Percentiles rank a stretch among this genome's conserved stretches.
Conservation (phyloP, 2,329 filamentous ascomycete species). For the Penicillium sp. region DNA sequence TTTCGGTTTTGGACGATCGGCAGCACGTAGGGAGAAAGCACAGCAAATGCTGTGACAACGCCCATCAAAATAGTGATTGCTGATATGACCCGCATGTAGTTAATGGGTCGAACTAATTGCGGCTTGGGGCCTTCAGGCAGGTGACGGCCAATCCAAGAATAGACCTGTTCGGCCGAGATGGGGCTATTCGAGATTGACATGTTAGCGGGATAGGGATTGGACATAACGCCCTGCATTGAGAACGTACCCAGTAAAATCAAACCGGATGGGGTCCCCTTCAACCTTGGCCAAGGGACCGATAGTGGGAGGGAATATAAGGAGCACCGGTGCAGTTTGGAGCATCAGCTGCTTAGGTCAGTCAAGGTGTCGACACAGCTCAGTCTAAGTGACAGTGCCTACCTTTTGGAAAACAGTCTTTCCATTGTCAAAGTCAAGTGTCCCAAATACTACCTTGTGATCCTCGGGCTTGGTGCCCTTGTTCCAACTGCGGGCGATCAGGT, state of each 20-base stretch:
- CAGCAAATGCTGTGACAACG: constrained; percentile 62
- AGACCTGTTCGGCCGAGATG: constrained; percentile 71
- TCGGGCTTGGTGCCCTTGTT: constrained; percentile 68
- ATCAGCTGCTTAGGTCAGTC: constrained; percentile 60
- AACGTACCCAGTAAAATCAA: constrained; percentile 79
- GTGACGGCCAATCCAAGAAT: constrained; percentile 73
- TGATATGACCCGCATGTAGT: constrained; percentile 73
- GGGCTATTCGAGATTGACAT: constrained; percentile 50
- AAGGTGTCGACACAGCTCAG: background rate
- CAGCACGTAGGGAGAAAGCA: constrained; percentile 72
- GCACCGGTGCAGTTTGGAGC: constrained; percentile 88
- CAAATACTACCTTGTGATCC: constrained; percentile 63
- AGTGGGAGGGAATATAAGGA: constrained; percentile 84
- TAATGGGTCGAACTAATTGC: constrained; percentile 74
- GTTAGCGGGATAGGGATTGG: constrained; percentile 2
- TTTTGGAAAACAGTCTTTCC: constrained; percentile 82
- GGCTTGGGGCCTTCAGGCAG: constrained; percentile 76
- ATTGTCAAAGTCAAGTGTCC: constrained; percentile 80
- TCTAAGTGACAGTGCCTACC: constrained; percentile 50
- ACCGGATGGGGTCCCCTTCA: constrained; percentile 67
- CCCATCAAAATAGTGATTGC: constrained; percentile 67
- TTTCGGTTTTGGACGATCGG: constrained; percentile 86
- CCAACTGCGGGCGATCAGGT: constrained; percentile 82
- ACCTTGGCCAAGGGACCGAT: constrained; percentile 71
- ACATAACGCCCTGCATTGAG: constrained; percentile 9